These are phyloP conservation scores for Vararia minispora DNA, from an alignment of 768 basidiomycete species.

Conservation along the genomic window DNA sequence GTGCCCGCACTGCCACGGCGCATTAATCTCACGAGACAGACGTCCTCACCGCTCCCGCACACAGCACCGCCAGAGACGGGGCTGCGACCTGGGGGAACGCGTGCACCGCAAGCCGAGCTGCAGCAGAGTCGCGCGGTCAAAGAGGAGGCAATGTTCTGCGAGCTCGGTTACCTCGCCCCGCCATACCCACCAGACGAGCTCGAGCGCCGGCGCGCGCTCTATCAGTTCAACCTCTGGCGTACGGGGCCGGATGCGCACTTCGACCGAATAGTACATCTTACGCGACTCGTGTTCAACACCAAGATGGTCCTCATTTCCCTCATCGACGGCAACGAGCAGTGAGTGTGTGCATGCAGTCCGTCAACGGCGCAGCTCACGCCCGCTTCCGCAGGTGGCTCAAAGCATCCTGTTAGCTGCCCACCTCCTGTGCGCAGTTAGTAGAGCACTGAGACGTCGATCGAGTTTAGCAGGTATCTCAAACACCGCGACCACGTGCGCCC, in stretches of 20 bases:
- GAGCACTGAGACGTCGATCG: too few species aligned
- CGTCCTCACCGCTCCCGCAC: slow-evolving; percentile 51
- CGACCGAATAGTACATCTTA: slow-evolving; percentile 86
- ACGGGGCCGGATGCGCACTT: slow-evolving; percentile 84
- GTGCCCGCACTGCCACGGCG: slow-evolving; percentile 41
- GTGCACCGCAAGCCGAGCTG: slow-evolving; percentile 18
- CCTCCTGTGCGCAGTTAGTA: neutral
- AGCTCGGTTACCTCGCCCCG: slow-evolving; percentile 61
- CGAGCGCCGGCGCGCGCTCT: slow-evolving; percentile 72
- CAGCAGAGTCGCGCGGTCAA: slow-evolving; percentile 42
- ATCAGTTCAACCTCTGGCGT: slow-evolving; percentile 89
- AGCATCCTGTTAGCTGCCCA: neutral
- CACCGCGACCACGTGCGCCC: slow-evolving; percentile 36
- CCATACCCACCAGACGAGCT: slow-evolving; percentile 80
- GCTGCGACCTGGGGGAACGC: slow-evolving; percentile 17
- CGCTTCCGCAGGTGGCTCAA: neutral
- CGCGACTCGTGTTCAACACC: slow-evolving; percentile 86
- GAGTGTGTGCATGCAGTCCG: slow-evolving; percentile 23
- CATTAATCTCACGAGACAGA: slow-evolving; percentile 47
- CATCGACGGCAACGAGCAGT: slow-evolving; percentile 80
- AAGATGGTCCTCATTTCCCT: slow-evolving; percentile 76
- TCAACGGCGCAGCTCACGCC: too few species aligned
- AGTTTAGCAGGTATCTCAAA: too few species aligned
- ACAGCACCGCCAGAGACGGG: slow-evolving; percentile 3
- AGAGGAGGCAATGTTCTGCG: slow-evolving; percentile 56